Conservation (phyloP, 768 basidiomycete genomes). For the Suillus spraguei region DNA sequence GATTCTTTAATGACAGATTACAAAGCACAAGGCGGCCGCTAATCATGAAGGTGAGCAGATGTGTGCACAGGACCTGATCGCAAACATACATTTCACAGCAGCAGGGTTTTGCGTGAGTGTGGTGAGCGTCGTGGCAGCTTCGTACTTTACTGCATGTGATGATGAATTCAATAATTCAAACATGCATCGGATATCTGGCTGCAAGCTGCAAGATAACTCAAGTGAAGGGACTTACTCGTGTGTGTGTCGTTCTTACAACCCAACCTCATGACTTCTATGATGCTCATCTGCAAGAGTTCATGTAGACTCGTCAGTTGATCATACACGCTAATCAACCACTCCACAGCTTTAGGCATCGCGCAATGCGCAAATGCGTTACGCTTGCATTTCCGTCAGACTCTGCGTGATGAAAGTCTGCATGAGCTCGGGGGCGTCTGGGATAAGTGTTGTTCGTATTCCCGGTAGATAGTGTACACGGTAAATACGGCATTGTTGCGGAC, state of each 20-base stretch:
- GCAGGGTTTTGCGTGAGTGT: slow-evolving; percentile 94
- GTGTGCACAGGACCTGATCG: neutral
- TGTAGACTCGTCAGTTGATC: slow-evolving; percentile 84
- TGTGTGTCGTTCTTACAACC: slow-evolving; percentile 45
- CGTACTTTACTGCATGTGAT: slow-evolving; percentile 95
- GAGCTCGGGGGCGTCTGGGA: slow-evolving; percentile 3
- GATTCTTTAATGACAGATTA: too few species aligned
- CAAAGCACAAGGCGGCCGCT: too few species aligned
- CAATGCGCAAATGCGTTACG: slow-evolving; percentile 33
- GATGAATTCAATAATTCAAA: slow-evolving; percentile 81
- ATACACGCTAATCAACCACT: slow-evolving; percentile 85
- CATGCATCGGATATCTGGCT: slow-evolving; percentile 93
- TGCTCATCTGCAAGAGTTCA: slow-evolving; percentile 92
- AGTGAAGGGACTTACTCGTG: slow-evolving; percentile 61
- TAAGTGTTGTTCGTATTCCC: neutral
- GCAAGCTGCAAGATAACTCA: neutral
- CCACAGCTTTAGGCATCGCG: slow-evolving; percentile 88
- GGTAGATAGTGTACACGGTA: neutral
- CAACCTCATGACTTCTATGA: slow-evolving; percentile 90
- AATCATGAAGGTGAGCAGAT: too few species aligned
- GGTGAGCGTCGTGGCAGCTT: slow-evolving; percentile 94
- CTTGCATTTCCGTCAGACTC: neutral
- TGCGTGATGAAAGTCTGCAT: neutral
- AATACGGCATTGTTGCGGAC: neutral
- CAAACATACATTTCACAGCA: slow-evolving; percentile 81